Conservation (phyloP, 169 alveolate species). For the Plasmodium gallinaceum region DNA sequence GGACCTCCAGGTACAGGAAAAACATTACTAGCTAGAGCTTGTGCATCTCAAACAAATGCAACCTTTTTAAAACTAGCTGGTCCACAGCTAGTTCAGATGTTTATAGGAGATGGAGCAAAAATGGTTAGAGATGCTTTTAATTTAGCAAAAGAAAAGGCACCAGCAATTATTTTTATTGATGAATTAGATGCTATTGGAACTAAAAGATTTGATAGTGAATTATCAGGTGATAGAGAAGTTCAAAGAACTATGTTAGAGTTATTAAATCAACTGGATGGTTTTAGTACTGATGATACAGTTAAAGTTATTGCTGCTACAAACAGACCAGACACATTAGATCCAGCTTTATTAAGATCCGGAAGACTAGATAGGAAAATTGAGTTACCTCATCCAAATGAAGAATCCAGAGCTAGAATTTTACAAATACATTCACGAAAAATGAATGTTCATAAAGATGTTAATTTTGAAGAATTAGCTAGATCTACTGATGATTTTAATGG, state of each 20-base stretch:
- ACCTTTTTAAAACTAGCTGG: constrained; percentile 99
- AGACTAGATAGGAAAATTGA: constrained; percentile 99
- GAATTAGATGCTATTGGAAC: constrained; percentile 99
- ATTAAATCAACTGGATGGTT: constrained; percentile 97
- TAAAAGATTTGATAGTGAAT: constrained; percentile 95
- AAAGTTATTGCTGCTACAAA: constrained; percentile 99
- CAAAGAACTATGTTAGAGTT: constrained; percentile 99
- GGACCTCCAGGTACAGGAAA: constrained; percentile 99
- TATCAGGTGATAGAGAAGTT: constrained; percentile 98
- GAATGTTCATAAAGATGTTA: constrained; percentile 96
- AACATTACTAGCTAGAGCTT: constrained; percentile 95
- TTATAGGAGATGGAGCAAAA: constrained; percentile 99
- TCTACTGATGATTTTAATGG: constrained; percentile 99
- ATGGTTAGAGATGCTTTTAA: constrained; percentile 99
- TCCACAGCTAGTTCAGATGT: constrained; percentile 99
- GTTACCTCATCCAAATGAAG: constrained; percentile 99
- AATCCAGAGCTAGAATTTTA: constrained; percentile 95
- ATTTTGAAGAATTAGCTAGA: constrained; percentile 97
- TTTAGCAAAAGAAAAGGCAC: constrained; percentile 99
- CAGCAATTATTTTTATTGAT: constrained; percentile 98
- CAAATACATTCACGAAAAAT: constrained; percentile 99
- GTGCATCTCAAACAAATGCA: constrained; percentile 98
- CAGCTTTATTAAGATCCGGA: constrained; percentile 99
- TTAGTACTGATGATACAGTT: constrained; percentile 93
- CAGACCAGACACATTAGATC: constrained; percentile 99